phyloP scores from a whole-genome alignment of 73 alveolate genomes.

The Blepharisma stoltei region DNA sequence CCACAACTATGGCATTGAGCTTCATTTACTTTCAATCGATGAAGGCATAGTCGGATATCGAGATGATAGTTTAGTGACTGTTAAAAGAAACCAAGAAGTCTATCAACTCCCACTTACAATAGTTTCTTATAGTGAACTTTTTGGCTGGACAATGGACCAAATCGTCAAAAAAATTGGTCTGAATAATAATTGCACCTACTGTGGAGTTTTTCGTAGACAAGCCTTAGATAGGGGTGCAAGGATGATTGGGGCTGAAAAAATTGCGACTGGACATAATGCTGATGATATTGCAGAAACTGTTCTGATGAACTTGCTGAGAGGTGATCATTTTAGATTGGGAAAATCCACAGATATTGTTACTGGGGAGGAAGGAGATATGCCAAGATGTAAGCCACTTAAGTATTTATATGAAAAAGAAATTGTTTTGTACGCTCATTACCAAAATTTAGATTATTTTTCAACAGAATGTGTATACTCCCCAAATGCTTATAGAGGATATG shows the following conservation, averaged over 20 bases:
- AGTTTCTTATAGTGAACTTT: constrained; percentile 81
- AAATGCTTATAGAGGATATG: constrained; percentile 96
- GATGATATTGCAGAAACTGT: constrained; percentile 99
- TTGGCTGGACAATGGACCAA: constrained; percentile 98
- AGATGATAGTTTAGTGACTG: constrained; percentile 95
- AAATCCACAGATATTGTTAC: constrained; percentile 80
- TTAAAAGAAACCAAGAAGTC: constrained; percentile 77
- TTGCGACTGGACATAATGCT: constrained; percentile 98
- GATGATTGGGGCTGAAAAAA: constrained; percentile 80
- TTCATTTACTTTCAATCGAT: constrained; percentile 87
- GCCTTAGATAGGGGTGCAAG: constrained; percentile 97
- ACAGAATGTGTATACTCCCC: constrained; percentile 97
- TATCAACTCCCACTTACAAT: constrained; percentile 82
- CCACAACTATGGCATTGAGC: constrained; percentile 87
- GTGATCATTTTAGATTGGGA: constrained; percentile 93
- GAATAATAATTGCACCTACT: constrained; percentile 86
- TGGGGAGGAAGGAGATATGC: constrained; percentile 87
- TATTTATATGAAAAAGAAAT: constrained; percentile 97
- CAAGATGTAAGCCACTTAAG: constrained; percentile 94
- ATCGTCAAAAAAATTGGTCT: constrained; percentile 61
- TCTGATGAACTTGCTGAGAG: constrained; percentile 92
- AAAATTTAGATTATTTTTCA: constrained; percentile 91
- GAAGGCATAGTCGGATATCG: constrained; percentile 99
- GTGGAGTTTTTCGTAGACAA: constrained; percentile 98
- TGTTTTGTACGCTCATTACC: constrained; percentile 95